phyloP scores from a whole-genome alignment of 139 green algal species.

The Monoraphidium neglectum region DNA sequence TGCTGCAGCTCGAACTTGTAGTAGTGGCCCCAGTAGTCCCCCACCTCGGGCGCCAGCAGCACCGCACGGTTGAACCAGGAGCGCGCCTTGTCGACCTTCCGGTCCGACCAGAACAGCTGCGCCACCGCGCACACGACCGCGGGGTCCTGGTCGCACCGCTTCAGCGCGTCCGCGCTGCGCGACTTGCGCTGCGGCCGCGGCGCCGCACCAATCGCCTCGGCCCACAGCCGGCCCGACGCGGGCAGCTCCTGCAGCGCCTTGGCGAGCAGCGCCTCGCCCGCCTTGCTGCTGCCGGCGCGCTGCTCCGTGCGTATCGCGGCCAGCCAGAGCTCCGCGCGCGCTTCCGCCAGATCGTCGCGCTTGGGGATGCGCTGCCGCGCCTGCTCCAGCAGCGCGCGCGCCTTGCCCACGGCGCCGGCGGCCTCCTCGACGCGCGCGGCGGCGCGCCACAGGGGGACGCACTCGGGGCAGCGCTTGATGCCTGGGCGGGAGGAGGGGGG shows the following conservation, averaged over 20 bases:
- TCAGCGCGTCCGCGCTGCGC: constrained; percentile 91
- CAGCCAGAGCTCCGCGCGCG: constrained; percentile 84
- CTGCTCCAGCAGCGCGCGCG: constrained; percentile 78
- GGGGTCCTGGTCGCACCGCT: constrained; percentile 80
- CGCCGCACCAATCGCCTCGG: constrained; percentile 85
- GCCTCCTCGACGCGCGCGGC: constrained; percentile 83
- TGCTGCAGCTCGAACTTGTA: constrained; percentile 41
- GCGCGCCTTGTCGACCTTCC: constrained; percentile 72
- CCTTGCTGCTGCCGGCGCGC: constrained; percentile 70
- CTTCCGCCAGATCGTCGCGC: constrained; percentile 31
- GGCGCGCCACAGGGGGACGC: constrained; percentile 75
- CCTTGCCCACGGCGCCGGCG: constrained; percentile 64
- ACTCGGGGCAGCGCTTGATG: constrained; percentile 61
- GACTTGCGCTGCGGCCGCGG: constrained; percentile 81
- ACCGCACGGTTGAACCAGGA: constrained; percentile 67
- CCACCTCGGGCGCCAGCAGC: constrained; percentile 85
- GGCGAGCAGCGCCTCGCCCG: constrained; percentile 87
- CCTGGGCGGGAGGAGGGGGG: constrained; percentile 23
- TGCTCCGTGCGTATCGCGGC: constrained; percentile 87
- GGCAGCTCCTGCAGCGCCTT: constrained; percentile 92
- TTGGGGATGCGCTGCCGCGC: constrained; percentile 84
- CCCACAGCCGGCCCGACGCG: constrained; percentile 83
- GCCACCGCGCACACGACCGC: constrained; percentile 69
- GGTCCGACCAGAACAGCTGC: constrained; percentile 90
- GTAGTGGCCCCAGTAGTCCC: constrained; percentile 92